phyloP scores from a whole-genome alignment of 108 stramenopile species.

The Fragilaria crotonensis region DNA sequence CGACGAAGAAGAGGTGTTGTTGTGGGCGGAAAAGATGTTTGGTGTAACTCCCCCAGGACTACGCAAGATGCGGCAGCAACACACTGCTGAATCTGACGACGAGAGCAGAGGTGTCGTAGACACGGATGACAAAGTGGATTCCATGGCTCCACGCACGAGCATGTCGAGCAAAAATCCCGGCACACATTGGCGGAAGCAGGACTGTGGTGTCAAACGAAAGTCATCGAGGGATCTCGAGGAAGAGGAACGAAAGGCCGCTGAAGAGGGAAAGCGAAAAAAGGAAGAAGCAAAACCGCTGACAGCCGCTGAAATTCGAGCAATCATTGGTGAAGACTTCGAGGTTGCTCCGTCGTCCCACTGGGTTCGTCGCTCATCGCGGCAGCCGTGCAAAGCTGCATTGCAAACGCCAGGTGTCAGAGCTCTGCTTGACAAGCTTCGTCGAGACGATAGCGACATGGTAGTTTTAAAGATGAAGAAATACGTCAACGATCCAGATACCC shows the following conservation, averaged over 20 bases:
- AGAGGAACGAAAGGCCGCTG: slow-evolving; percentile 8
- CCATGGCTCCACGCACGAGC: background rate
- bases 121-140: background rate
- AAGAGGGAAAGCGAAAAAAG: slow-evolving; percentile 30
- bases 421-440: slow-evolving; percentile 62
- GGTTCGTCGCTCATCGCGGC: slow-evolving; percentile 77
- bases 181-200: background rate
- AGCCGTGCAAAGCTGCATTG: slow-evolving; percentile 61
- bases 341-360: slow-evolving; percentile 26
- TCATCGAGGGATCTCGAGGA: background rate
- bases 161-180: background rate
- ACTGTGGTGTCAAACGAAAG: background rate
- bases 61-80: background rate
- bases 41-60: slow-evolving; percentile 11
- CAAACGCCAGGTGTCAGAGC: slow-evolving; percentile 45
- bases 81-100: background rate
- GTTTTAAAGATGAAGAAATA: slow-evolving; percentile 92
- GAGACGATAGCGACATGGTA: slow-evolving; percentile 77
- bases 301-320: slow-evolving; percentile 29
- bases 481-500: slow-evolving; percentile 73
- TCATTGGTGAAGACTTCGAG: slow-evolving; percentile 37
- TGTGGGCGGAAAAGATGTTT: slow-evolving; percentile 39
- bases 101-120: too few species aligned
- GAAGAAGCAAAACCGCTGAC: slow-evolving; percentile 40
- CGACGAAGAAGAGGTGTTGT: slow-evolving; percentile 33